Percentiles rank a stretch among this genome's conserved stretches.
Conservation (phyloP, 345 rosid genomes). For the Erodium maritimum region DNA sequence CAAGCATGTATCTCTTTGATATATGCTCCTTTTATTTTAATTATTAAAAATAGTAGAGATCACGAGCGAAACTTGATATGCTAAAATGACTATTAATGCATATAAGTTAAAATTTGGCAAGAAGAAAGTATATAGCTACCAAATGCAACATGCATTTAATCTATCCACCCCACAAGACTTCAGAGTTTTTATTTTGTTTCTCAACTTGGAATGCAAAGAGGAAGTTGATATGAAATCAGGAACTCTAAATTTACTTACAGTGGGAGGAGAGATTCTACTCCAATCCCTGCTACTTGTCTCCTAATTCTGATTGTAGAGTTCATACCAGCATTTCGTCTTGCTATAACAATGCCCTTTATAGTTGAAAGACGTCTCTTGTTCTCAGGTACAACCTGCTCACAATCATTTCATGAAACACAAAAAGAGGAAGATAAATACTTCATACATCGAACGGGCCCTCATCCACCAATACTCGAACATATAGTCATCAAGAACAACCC, state of each 20-base stretch:
- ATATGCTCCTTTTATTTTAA: too few relatives aligned
- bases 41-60: too few relatives aligned
- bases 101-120: too few relatives aligned
- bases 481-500: slow-evolving; percentile 3
- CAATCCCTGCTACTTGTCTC: slow-evolving; percentile 88
- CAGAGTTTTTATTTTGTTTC: too few relatives aligned
- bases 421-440: slow-evolving; percentile 59
- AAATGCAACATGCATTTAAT: too few relatives aligned
- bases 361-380: slow-evolving; percentile 74
- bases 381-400: slow-evolving; percentile 81
- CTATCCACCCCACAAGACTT: too few relatives aligned
- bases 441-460: slow-evolving; percentile 70
- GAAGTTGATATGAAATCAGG: slow-evolving; percentile 37
- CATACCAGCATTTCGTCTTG: slow-evolving; percentile 90
- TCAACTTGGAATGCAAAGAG: too few relatives aligned
- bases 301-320: slow-evolving; percentile 79
- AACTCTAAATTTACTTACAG: slow-evolving; percentile 43
- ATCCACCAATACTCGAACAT: slow-evolving; percentile 35
- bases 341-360: slow-evolving; percentile 75
- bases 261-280: slow-evolving; percentile 83
- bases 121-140: too few relatives aligned
- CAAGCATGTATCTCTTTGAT: too few relatives aligned
- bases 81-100: too few relatives aligned
- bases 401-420: slow-evolving; percentile 7
- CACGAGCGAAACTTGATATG: too few relatives aligned